Percentiles rank a stretch among this genome's conserved stretches.
These are phyloP conservation scores for Exophiala aquamarina DNA, from an alignment of 2,329 filamentous ascomycete species.

Conservation along the genomic window DNA sequence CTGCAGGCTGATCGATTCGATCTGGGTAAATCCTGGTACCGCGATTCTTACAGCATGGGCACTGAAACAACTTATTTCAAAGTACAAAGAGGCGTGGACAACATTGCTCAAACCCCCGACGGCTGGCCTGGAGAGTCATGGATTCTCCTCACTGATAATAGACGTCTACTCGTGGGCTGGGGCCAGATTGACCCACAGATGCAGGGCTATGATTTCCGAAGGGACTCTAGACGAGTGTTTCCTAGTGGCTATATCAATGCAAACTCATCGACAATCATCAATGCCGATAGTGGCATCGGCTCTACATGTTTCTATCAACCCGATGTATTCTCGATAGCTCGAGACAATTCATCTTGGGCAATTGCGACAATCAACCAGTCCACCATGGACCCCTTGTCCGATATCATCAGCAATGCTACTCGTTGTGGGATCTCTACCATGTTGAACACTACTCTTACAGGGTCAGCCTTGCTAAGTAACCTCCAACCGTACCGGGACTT, in stretches of 20 bases:
- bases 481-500: conserved; percentile 48
- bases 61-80: conserved; percentile 51
- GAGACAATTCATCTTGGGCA: conserved; percentile 57
- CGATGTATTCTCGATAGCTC: conserved; percentile 40
- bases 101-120: conserved; percentile 48
- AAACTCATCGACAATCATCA: conserved; percentile 34
- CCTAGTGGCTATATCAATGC: conserved; percentile 41
- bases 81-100: conserved; percentile 23
- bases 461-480: conserved; percentile 34
- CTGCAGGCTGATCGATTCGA: conserved; percentile 54
- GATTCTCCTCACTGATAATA: conserved; percentile 54
- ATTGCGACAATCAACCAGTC: conserved; percentile 28
- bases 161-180: conserved; percentile 56
- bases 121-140: conserved; percentile 66
- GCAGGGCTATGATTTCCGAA: conserved; percentile 53
- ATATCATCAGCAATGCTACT: conserved; percentile 44
- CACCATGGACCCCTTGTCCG: conserved; percentile 29
- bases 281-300: conserved; percentile 35
- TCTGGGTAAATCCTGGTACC: conserved; percentile 59
- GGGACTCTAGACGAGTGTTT: conserved; percentile 56
- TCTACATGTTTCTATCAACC: conserved; percentile 55
- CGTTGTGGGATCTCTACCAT: conserved; percentile 62
- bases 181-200: conserved; percentile 60
- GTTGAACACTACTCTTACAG: conserved; percentile 57
- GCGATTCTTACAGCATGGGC: conserved; percentile 7